Percentiles rank a stretch among this genome's conserved stretches.
Conservation (phyloP, 495 filamentous ascomycete species). For the Arthonia radiata region DNA sequence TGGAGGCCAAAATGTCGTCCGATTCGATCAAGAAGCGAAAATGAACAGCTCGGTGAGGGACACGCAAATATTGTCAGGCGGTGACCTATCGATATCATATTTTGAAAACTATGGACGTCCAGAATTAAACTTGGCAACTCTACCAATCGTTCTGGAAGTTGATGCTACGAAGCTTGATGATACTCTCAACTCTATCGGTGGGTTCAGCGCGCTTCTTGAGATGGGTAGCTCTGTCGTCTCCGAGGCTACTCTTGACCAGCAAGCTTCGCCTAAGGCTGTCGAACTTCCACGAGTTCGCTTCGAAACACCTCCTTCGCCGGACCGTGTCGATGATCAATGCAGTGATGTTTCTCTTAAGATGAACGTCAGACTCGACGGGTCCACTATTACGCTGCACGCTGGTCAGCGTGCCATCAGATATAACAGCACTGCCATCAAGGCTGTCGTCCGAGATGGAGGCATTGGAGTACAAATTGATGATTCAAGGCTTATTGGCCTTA, state of each 20-base stretch:
- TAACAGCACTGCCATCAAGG: slow-evolving; percentile 54
- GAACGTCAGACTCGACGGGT: slow-evolving; percentile 51
- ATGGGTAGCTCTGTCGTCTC: slow-evolving; percentile 65
- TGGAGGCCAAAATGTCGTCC: too few relatives aligned
- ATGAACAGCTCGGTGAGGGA: too few relatives aligned
- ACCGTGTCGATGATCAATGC: slow-evolving; percentile 12
- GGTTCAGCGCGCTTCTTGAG: slow-evolving; percentile 75
- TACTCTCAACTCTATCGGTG: slow-evolving; percentile 68
- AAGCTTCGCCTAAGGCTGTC: slow-evolving; percentile 9
- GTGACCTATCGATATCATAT: too few relatives aligned
- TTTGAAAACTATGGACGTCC: too few relatives aligned
- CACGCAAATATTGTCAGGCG: too few relatives aligned
- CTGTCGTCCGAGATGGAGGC: slow-evolving; percentile 44
- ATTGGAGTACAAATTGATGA: slow-evolving; percentile 50
- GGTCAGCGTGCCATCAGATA: slow-evolving; percentile 48
- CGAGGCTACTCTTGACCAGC: slow-evolving; percentile 20
- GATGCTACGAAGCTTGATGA: slow-evolving; percentile 71
- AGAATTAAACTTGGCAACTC: too few relatives aligned
- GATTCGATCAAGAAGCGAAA: too few relatives aligned
- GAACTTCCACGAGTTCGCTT: slow-evolving; percentile 46
- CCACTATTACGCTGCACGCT: slow-evolving; percentile 47
- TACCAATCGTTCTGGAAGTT: slow-evolving; percentile 51
- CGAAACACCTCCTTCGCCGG: slow-evolving; percentile 19
- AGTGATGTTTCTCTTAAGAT: slow-evolving; percentile 32
- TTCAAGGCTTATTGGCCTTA: slow-evolving; percentile 46